Conservation (phyloP, 1,284 basidiomycete species). For the Puccinia horiana region DNA sequence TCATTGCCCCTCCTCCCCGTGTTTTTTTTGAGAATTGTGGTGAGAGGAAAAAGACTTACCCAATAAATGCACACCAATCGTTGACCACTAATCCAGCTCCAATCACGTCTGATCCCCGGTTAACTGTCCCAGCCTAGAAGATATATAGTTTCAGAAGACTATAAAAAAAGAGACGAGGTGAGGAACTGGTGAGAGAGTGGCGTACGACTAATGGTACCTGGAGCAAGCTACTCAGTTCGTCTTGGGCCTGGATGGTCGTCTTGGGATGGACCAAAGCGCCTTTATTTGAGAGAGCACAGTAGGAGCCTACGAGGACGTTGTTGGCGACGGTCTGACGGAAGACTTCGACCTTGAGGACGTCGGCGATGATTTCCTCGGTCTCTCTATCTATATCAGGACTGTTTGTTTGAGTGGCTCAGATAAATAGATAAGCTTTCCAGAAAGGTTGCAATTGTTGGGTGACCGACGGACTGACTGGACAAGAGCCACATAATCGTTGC, state of each 20-base stretch:
- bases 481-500: slow-evolving; percentile 95
- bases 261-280: slow-evolving; percentile 97
- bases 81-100: slow-evolving; percentile 97
- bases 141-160: not conserved
- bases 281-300: slow-evolving; percentile 91
- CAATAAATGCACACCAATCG: slow-evolving; percentile 97
- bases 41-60: slow-evolving; percentile 57
- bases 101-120: slow-evolving; percentile 95
- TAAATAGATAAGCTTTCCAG: slow-evolving; percentile 55
- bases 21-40: not conserved
- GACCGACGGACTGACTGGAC: slow-evolving; percentile 65
- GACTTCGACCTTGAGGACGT: slow-evolving; percentile 97
- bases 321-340: slow-evolving; percentile 96
- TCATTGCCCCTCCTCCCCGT: too few relatives aligned
- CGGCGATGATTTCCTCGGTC: slow-evolving; percentile 99
- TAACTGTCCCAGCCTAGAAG: slow-evolving; percentile 80
- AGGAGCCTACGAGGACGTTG: slow-evolving; percentile 94
- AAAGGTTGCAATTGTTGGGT: not conserved
- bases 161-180: not conserved
- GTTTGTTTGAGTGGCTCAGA: slow-evolving; percentile 49
- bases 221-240: slow-evolving; percentile 89
- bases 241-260: slow-evolving; percentile 94
- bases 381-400: slow-evolving; percentile 92
- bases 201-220: slow-evolving; percentile 81
- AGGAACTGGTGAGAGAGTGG: not conserved